These are phyloP conservation scores for Populus hybrid DNA, from an alignment of 441 rosid species.

Conservation along the genomic window DNA sequence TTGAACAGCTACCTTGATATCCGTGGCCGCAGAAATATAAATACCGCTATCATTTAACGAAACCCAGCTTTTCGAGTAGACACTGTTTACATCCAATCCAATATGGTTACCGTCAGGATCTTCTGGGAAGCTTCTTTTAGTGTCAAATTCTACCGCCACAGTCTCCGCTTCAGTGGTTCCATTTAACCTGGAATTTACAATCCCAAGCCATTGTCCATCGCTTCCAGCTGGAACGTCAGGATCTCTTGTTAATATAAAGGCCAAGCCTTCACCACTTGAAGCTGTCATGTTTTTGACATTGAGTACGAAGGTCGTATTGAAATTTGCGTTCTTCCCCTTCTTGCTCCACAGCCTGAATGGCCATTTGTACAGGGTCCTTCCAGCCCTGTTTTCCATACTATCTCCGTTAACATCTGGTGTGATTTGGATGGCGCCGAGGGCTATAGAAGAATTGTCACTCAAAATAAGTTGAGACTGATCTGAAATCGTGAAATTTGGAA, in stretches of 20 bases:
- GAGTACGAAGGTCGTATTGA: constrained; percentile 53
- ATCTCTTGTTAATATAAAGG: constrained; percentile 44
- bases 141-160: constrained; percentile 72
- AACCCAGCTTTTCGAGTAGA: constrained; percentile 38
- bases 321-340: constrained; percentile 26
- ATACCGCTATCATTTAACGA: constrained; percentile 35
- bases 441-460: constrained; percentile 16
- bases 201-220: constrained; percentile 62
- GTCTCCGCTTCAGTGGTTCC: constrained; percentile 24
- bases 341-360: constrained; percentile 45
- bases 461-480: background rate
- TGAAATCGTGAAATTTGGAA: background rate
- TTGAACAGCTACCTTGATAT: constrained; percentile 23
- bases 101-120: constrained; percentile 68
- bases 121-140: constrained; percentile 43
- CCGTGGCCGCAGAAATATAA: constrained; percentile 9
- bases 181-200: constrained; percentile 42
- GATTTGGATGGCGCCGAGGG: constrained; percentile 46
- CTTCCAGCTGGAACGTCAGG: constrained; percentile 32
- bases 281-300: constrained; percentile 32
- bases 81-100: constrained; percentile 49
- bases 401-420: constrained; percentile 39
- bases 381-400: constrained; percentile 20
- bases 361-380: constrained; percentile 34
- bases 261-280: constrained; percentile 68